Evolutionary conservation across 1,284 basidiomycete species (phyloP), one percentile per base, ranked within the genome.

Genomic region (Stygiomarasmius scandens): DNA sequence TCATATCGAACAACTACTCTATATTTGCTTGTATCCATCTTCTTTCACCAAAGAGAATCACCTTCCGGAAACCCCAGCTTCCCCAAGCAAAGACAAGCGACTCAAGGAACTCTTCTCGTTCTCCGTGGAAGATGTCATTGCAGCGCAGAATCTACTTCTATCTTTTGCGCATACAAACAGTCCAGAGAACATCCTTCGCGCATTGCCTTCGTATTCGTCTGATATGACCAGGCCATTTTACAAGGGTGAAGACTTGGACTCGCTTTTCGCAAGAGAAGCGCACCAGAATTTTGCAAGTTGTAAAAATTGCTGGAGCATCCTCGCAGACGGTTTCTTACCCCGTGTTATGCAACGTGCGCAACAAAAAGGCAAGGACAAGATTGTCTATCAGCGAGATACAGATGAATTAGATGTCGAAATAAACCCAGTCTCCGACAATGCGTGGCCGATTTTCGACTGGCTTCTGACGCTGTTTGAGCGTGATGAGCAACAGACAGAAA

Each of bases 371-470:
- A 71, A 58, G 68, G 69, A 43, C 74, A 72, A 63, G 38, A 41
- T 41, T 19, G 11, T 41, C 5, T n/a, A 41, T 16, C 38, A 41
- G 16, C 66, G 70, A 50, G 38, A 47, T 50, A 27, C 57, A 52
- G 64, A 69, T 38, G 67, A 56, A 14, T 44, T 56, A 49, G 64
- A 52, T 41, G 65, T 27, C 29, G 27, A 43, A n/a, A 14, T 56
- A 24, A 44, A 36, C 24, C 51, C 56, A 27, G 77, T 90, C 25
- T 82, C 81, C 25, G 76, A 80, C 53, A 71, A 84, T 61, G 82
- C 87, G 10, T 91, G 89, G 89, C 77, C 79, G 27, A 67, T 86
- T 20, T 74, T 91, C 20, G 79, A 83, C 23, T 90, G 86, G 84
- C 63, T 90, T 2, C 49, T 91, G n/a, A 64, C 69, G 22, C 59